Percentiles rank a stretch among this genome's conserved stretches.
phyloP scores from a whole-genome alignment of 306 rosid species.

The Rosa chinensis region DNA sequence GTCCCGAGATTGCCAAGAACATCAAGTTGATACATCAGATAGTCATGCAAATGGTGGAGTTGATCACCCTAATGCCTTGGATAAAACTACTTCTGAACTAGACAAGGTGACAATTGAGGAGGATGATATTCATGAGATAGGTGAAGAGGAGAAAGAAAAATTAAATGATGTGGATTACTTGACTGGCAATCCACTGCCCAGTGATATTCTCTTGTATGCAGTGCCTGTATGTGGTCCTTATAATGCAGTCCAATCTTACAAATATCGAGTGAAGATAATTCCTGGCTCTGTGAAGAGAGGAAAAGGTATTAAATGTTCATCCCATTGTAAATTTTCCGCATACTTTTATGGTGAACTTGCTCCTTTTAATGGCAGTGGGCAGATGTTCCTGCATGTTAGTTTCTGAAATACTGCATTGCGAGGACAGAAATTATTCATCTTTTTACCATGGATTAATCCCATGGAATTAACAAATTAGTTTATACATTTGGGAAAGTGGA shows the following conservation, averaged over 20 bases:
- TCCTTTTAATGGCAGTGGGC: background rate
- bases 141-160: conserved; percentile 91
- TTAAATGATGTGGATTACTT: conserved; percentile 89
- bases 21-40: conserved; percentile 37
- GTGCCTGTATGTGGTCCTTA: conserved; percentile 97
- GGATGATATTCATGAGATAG: conserved; percentile 93
- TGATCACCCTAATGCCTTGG: conserved; percentile 37
- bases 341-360: background rate
- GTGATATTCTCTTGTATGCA: conserved; percentile 82
- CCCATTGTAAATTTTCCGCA: background rate
- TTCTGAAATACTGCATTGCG: background rate
- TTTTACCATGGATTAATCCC: background rate
- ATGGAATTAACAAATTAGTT: background rate
- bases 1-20: conserved; percentile 85
- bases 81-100: conserved; percentile 32
- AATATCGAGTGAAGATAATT: conserved; percentile 87
- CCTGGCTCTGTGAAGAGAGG: conserved; percentile 93
- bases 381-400: background rate
- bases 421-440: background rate
- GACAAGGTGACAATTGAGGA: conserved; percentile 90
- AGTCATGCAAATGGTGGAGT: conserved; percentile 45
- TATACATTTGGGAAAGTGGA: background rate
- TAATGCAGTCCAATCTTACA: conserved; percentile 78
- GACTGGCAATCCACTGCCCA: conserved; percentile 90
- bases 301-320: conserved; percentile 54